A percentile compares a stretch with the other conserved stretches of the same genome.
phyloP scores from a whole-genome alignment of 768 basidiomycete genomes.

The Exsudoporus frostii region DNA sequence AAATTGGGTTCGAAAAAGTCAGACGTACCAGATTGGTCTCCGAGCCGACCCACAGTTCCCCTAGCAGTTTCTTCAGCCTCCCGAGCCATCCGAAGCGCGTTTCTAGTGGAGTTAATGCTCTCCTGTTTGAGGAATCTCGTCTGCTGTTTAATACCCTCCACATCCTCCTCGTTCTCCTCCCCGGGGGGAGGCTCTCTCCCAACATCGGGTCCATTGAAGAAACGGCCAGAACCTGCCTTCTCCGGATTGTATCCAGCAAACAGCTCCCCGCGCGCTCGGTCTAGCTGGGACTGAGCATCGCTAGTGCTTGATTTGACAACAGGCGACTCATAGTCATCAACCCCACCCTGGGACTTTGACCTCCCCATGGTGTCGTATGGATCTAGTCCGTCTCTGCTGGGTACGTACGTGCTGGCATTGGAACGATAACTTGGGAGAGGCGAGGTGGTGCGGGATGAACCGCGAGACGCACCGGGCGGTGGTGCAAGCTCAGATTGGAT shows the following conservation, averaged over 20 bases:
- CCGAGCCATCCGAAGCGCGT: constrained; percentile 89
- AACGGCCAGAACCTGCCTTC: constrained; percentile 58
- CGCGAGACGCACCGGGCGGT: constrained; percentile 24
- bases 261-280: constrained; percentile 67
- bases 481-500: constrained; percentile 38
- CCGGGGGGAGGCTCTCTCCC: constrained; percentile 51
- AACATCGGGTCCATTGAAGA: constrained; percentile 59
- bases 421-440: constrained; percentile 46
- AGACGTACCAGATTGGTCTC: constrained; percentile 85
- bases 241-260: constrained; percentile 72
- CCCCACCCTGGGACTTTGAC: constrained; percentile 24
- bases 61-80: constrained; percentile 96
- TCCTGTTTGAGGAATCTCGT: constrained; percentile 90
- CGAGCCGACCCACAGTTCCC: constrained; percentile 77
- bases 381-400: constrained; percentile 64
- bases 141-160: constrained; percentile 94
- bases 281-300: constrained; percentile 45
- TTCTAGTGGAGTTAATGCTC: constrained; percentile 81
- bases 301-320: neutral
- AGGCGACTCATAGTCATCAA: constrained; percentile 25
- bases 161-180: constrained; percentile 80
- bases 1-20: neutral
- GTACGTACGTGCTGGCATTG: constrained; percentile 58
- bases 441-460: constrained; percentile 34
- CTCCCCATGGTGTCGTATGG: constrained; percentile 39